These are phyloP conservation scores for Mortierella sp. DNA, from an alignment of 371 early-diverging fungal genomes.

Conservation along the genomic window DNA sequence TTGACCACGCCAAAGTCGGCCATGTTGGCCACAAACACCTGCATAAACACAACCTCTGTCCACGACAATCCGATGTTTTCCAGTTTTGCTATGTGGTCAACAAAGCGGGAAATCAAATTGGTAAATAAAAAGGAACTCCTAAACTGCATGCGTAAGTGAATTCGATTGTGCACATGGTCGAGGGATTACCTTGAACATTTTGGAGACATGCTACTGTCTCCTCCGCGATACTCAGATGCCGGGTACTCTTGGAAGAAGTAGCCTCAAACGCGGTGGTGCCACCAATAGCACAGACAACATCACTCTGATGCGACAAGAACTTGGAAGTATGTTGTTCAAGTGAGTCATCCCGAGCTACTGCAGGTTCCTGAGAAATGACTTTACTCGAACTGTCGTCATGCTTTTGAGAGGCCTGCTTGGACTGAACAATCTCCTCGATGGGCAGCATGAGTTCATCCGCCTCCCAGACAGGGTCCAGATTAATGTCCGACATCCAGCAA, in stretches of 20 bases:
- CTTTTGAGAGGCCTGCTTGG: conserved; percentile 6
- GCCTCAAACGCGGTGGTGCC: conserved; percentile 58
- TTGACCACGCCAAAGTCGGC: conserved; percentile 74
- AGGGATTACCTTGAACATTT: conserved; percentile 48
- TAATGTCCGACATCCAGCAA: conserved; percentile 41
- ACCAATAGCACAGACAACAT: conserved; percentile 51
- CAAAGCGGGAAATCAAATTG: not conserved
- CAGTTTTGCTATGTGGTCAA: conserved; percentile 30
- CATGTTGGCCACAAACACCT: conserved; percentile 77
- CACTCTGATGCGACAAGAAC: conserved; percentile 17
- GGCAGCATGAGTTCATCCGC: conserved; percentile 37
- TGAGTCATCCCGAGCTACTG: not conserved
- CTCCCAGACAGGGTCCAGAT: conserved; percentile 41
- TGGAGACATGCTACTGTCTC: conserved; percentile 60
- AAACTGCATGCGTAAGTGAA: not conserved
- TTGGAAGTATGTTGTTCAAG: not conserved
- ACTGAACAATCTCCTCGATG: conserved; percentile 28
- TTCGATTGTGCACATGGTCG: not conserved
- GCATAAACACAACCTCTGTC: conserved; percentile 71
- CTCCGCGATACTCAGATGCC: conserved; percentile 51
- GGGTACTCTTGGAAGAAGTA: not conserved
- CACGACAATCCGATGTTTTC: conserved; percentile 47
- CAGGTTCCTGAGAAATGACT: not conserved
- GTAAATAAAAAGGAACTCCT: not conserved
- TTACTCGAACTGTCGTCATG: not conserved